Base-by-base conservation (phyloP, 176 grass and related monocot species). In the Stipa capillata region DNA sequence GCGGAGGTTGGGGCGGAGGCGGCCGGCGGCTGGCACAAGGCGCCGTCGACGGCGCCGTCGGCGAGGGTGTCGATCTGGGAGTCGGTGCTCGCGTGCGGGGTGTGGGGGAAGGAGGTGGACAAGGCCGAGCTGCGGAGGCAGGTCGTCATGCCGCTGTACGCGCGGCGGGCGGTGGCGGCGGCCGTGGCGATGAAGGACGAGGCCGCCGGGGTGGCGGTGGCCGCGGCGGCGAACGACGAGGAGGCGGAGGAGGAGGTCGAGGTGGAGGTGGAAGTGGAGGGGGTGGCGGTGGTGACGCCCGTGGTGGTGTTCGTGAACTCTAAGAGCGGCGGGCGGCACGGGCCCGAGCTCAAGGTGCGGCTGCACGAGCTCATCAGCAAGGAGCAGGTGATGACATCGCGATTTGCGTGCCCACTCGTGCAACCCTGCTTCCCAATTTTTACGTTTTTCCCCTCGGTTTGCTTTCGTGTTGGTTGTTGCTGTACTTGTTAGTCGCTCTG, bases 281-380 rank as follows among this genome's bases (percentile, higher is more conserved):
- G 70, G 65, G 73, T 36, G 34, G 63, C 62, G 4, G 80, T 79
- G 32, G 78, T 89, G 71, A 63, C 90, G 64, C 96, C 96, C 0
- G 12, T 95, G 25, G 92, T 99, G 18, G 92, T 99, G 75, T 99
- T 99, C 72, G 88, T 99, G 7, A 99, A 95, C 78, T 99, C 96
- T 2, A 74, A 64, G 57, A 99, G 96, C 52, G 92, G 96, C 8
- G 96, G 96, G 13, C 86, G 96, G 8, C 90, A 91, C 69, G 92
- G 96, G 49, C 92, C 88, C 20, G 86, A 89, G 81, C 88, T 99
- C 82, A 93, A 89, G 90, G 52, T 91, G 69, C 81, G 96, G 21
- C 80, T 99, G 0, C 86, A 93, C 82, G 90, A 95, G 79, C 90
- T 99, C 82, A 87, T 99, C 37, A 95, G 69, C 83, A 81, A 95